These are phyloP conservation scores for Rhipidocladum racemiflorum DNA, from an alignment of 176 grass and related monocot genomes.

Conservation along the genomic window DNA sequence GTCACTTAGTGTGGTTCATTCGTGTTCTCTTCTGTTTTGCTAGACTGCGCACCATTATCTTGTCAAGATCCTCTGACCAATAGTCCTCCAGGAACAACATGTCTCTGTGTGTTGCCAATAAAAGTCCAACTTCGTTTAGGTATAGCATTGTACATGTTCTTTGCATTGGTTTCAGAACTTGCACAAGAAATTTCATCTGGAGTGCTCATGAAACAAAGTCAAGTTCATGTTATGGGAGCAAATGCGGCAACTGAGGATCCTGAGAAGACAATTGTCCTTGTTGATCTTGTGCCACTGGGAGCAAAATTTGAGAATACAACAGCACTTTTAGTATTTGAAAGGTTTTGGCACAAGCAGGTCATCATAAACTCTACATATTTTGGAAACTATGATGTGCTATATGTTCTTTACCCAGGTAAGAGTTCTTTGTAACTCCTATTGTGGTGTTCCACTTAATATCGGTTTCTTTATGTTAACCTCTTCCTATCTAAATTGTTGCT, in stretches of 20 bases:
- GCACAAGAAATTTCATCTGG: constrained; percentile 81
- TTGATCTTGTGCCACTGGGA: constrained; percentile 76
- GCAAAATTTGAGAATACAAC: constrained; percentile 58
- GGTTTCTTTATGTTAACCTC: constrained; percentile 29
- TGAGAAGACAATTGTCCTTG: constrained; percentile 74
- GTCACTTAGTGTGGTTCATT: constrained; percentile 27
- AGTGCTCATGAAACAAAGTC: constrained; percentile 72
- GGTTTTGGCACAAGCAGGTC: constrained; percentile 84
- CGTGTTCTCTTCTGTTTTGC: constrained; percentile 17
- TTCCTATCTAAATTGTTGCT: constrained; percentile 14
- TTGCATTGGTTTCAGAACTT: constrained; percentile 73
- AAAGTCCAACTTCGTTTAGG: constrained; percentile 77
- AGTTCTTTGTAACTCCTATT: background rate
- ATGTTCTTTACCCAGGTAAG: constrained; percentile 82
- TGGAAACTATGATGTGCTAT: constrained; percentile 66
- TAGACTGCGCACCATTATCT: constrained; percentile 63
- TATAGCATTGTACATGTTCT: constrained; percentile 80
- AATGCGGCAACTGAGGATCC: constrained; percentile 71
- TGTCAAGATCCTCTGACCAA: constrained; percentile 79
- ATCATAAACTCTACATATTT: constrained; percentile 66
- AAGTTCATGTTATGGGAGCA: constrained; percentile 96
- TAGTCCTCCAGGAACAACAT: constrained; percentile 69
- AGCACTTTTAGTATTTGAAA: constrained; percentile 59
- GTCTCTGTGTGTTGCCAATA: constrained; percentile 79
- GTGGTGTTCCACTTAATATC: constrained; percentile 6